Percentiles rank a stretch among this genome's conserved stretches.
phyloP scores from a whole-genome alignment of 202 grass and related monocot species.

The Sporobolus alterniflorus region DNA sequence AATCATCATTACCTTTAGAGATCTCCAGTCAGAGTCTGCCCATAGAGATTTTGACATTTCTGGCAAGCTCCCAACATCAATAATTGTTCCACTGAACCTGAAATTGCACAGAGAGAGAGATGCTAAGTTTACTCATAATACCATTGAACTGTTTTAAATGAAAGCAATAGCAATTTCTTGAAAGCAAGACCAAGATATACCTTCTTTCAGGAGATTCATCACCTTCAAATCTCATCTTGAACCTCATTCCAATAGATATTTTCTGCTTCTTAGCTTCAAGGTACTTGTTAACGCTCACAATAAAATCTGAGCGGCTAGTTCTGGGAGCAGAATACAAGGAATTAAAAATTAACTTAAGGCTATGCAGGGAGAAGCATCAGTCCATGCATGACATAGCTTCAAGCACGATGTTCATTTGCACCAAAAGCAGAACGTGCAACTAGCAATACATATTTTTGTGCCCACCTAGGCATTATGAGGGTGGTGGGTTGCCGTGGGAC shows the following conservation, averaged over 20 bases:
- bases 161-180: constrained; percentile 25
- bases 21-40: constrained; percentile 92
- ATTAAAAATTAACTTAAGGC: too few species aligned
- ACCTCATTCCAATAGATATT: constrained; percentile 87
- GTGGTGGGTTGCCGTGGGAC: too few species aligned
- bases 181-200: constrained; percentile 45
- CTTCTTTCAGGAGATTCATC: constrained; percentile 95
- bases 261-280: constrained; percentile 89
- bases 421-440: constrained; percentile 4
- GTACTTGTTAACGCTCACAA: constrained; percentile 91
- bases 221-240: constrained; percentile 98
- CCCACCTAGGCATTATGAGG: too few species aligned
- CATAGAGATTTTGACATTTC: constrained; percentile 56
- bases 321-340: constrained; percentile 55
- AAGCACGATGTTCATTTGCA: neutral
- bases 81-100: constrained; percentile 96
- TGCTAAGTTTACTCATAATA: constrained; percentile 2
- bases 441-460: too few species aligned
- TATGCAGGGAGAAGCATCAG: too few species aligned
- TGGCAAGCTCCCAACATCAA: constrained; percentile 53
- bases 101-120: constrained; percentile 7
- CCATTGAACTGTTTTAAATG: constrained; percentile 9
- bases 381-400: constrained; percentile 7
- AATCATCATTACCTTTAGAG: constrained; percentile 70
- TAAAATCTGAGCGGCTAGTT: constrained; percentile 86